These are phyloP conservation scores for Arabidopsis arenosa DNA, from an alignment of 345 rosid species.

Conservation along the genomic window DNA sequence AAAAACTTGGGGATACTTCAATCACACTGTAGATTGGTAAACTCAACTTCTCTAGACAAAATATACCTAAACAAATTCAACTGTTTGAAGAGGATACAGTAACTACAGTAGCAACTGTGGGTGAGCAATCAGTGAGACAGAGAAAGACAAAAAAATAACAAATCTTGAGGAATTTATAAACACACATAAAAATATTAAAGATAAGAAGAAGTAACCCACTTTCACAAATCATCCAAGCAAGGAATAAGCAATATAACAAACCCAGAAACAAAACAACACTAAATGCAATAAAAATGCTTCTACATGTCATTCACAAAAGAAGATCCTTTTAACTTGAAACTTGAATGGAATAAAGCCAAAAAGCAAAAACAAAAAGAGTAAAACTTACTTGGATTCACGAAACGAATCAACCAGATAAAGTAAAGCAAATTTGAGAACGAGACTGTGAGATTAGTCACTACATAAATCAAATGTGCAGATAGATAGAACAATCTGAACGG, in stretches of 20 bases:
- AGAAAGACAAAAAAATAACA: background rate
- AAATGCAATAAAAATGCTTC: background rate
- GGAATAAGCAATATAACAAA: constrained; percentile 25
- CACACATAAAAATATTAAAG: background rate
- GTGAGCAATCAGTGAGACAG: constrained; percentile 33
- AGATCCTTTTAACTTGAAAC: background rate
- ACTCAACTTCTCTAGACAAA: constrained; percentile 1
- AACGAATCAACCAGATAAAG: constrained; percentile 41
- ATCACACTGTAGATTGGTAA: constrained; percentile 37
- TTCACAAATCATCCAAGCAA: constrained; percentile 36
- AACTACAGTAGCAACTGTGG: constrained; percentile 27
- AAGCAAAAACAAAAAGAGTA: background rate
- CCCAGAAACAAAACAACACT: constrained; percentile 8
- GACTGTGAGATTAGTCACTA: constrained; percentile 22
- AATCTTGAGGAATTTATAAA: constrained; percentile 3
- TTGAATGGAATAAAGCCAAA: constrained; percentile 29
- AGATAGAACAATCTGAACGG: constrained; percentile 1
- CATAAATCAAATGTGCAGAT: constrained; percentile 30
- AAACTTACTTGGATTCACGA: constrained; percentile 43
- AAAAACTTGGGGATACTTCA: constrained; percentile 23
- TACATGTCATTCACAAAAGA: background rate
- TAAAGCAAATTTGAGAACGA: constrained; percentile 8
- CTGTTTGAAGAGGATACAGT: constrained; percentile 26
- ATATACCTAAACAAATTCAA: constrained; percentile 9
- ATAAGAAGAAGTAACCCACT: background rate